Percentiles rank a stretch among this genome's conserved stretches.
phyloP scores from a whole-genome alignment of 2,329 filamentous ascomycete species.

The Cordyceps fumosorosea region DNA sequence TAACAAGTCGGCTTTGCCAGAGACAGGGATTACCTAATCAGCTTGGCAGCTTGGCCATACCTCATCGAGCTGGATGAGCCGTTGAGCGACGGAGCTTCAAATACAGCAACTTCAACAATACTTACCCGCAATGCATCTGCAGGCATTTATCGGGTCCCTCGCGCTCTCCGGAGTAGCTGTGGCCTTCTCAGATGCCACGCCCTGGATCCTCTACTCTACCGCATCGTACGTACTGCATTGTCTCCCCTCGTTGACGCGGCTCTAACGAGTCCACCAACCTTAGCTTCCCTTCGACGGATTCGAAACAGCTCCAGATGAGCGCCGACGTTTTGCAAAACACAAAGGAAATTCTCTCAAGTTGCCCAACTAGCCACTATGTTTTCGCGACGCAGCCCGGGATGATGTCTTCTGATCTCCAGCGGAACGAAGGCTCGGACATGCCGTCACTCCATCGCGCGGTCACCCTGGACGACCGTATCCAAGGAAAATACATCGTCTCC shows the following conservation, averaged over 20 bases:
- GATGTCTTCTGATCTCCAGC: slow-evolving; percentile 60
- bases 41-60: background rate
- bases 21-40: slow-evolving; percentile 8
- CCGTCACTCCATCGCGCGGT: slow-evolving; percentile 42
- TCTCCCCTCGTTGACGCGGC: background rate
- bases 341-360: slow-evolving; percentile 52
- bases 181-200: slow-evolving; percentile 81
- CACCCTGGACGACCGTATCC: slow-evolving; percentile 28
- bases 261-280: background rate
- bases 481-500: slow-evolving; percentile 41
- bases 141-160: slow-evolving; percentile 42
- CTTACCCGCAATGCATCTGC: slow-evolving; percentile 47
- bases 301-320: slow-evolving; percentile 44
- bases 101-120: slow-evolving; percentile 16
- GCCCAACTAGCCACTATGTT: slow-evolving; percentile 70
- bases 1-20: slow-evolving; percentile 15
- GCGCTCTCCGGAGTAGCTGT: slow-evolving; percentile 52
- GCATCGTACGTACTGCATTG: slow-evolving; percentile 55
- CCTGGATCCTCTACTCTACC: slow-evolving; percentile 83
- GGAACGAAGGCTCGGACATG: slow-evolving; percentile 42
- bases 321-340: slow-evolving; percentile 36
- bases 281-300: slow-evolving; percentile 25
- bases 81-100: background rate
- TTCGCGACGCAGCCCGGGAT: slow-evolving; percentile 72
- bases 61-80: background rate